Evolutionary conservation across 2,329 filamentous ascomycete genomes (phyloP), one percentile per base, ranked within the genome.

Genomic region (Furcasterigmium furcatum): DNA sequence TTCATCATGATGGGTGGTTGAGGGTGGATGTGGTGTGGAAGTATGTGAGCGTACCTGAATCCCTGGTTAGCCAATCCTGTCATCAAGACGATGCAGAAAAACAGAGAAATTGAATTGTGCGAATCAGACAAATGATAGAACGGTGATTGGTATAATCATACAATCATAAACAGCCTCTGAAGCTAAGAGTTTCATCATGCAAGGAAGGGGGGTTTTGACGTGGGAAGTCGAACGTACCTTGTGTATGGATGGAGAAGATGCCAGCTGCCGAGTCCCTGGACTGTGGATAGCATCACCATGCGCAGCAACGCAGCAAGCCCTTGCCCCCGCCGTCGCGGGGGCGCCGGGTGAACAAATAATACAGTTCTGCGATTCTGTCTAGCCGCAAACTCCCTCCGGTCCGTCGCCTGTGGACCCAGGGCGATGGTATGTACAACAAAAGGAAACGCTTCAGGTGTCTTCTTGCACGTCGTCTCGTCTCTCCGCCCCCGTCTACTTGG

Each of bases 111-210:
- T 14, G 22, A 22, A 9, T n/a, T 24, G 32, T 32, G 16, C 24
- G 36, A 43, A 19, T 51, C 48, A 51, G 48, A 52, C 29, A 46
- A 51, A 49, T 39, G 58, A 61, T 56, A 55, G 50, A 55, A 55
- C 58, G 58, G 61, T 65, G 56, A 62, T 55, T 43, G 54, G 63
- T 62, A 53, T 57, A 70, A 69, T 68, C 64, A 69, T 53, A 54
- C 35, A 46, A 63, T 72, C 69, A 72, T 72, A 72, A 72, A 72
- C 69, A 72, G 69, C 69, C 68, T 72, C 69, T 70, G 66, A 66
- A 57, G 57, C 57, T 47, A 52, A 52, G 21, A 32, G 34, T 59
- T 59, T 70, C 67, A 71, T 71, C 67, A 70, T 65, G 53, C 54
- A 62, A 48, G 45, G 22, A 38, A 41, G 40, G 24, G 21, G 32